Evolutionary conservation across 768 basidiomycete genomes (phyloP), one percentile per base, ranked within the genome.

Genomic region (Podaxis pistillaris): DNA sequence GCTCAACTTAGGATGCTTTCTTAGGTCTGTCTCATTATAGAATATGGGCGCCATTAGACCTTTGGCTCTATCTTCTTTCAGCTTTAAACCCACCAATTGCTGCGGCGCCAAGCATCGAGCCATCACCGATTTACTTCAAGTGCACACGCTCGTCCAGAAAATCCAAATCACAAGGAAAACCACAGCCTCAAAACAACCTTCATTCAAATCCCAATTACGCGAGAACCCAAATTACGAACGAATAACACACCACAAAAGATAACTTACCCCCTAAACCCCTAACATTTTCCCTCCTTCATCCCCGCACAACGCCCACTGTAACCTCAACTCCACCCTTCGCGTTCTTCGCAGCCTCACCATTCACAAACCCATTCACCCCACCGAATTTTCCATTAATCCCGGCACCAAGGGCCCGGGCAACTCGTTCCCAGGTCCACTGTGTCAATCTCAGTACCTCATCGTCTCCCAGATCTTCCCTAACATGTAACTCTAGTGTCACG

Each of bases 401-500:
- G 65, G 69, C 73, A 22, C 76, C 76, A 63, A 91, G 76, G 17
- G 85, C 88, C 49, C 74, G 75, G 49, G 80, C 78, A 67, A 85
- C 85, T 50, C 82, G 83, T 70, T 90, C 87, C 81, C 87, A 88
- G 24, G 88, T 88, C 89, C 90, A 93, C 53, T 78, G 77, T 22
- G 91, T 94, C 54, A 95, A 75, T 68, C 76, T 78, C 53, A 96
- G 68, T 52, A 93, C 83, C 51, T 91, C 90, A 26, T 80, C 81
- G 72, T 95, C 93, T 6, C 79, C 79, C 46, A 93, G 69, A 62
- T 88, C 86, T 40, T 79, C 72, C 40, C 79, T 75, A 13, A 96
- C 90, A 69, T 93, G 93, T 49, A 93, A 74, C 70, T 93, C 89
- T 26, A 96, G 77, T 33, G 94, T 92, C 33, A 93, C 86, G 13